Conservation (phyloP, 805 yeast genomes). For the Candida ipomoeae region DNA sequence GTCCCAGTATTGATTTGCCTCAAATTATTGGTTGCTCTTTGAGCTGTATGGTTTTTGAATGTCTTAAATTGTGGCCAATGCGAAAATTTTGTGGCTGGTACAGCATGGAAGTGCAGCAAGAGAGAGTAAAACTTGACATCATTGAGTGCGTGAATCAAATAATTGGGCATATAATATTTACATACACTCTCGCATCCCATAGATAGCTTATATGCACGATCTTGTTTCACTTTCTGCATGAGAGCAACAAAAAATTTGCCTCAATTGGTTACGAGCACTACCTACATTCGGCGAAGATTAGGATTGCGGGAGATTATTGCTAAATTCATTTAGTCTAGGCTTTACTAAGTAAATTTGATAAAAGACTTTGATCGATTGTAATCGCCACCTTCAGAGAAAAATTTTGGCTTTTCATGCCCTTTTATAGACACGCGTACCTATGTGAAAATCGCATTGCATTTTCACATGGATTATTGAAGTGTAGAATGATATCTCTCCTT, state of each 20-base stretch:
- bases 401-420: neutral
- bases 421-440: too few relatives aligned
- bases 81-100: conserved; percentile 5
- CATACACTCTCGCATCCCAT: neutral
- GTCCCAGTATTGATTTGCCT: neutral
- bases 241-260: conserved; percentile 5
- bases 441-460: neutral
- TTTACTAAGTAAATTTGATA: neutral
- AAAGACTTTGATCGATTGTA: too few relatives aligned
- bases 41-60: neutral
- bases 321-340: neutral
- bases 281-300: neutral
- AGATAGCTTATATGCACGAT: neutral
- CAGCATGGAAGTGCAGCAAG: conserved; percentile 1
- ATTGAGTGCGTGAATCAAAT: neutral
- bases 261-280: conserved; percentile 2
- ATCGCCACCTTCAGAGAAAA: too few relatives aligned
- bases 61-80: conserved; percentile 6
- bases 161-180: neutral
- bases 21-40: conserved; percentile 1
- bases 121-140: neutral
- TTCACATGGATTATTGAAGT: neutral
- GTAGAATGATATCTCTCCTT: neutral
- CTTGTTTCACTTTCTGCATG: conserved; percentile 2
- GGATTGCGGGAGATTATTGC: conserved; percentile 2